A percentile compares a stretch with the other conserved stretches of the same genome.
Evolutionary conservation across 2,329 filamentous ascomycete genomes (phyloP).

Genomic region (Clonostachys rhizophaga): DNA sequence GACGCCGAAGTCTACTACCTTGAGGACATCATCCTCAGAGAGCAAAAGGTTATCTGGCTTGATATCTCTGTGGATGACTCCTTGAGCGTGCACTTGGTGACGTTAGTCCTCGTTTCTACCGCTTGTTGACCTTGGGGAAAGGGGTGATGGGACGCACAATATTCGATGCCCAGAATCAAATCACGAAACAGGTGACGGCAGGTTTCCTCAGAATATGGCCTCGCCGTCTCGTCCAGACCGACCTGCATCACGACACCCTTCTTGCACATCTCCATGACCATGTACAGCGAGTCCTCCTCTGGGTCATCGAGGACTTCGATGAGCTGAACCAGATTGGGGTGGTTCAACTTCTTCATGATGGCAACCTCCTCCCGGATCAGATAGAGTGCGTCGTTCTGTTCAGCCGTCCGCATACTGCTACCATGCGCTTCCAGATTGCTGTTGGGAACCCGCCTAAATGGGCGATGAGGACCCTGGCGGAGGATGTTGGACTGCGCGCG

Average conservation of each 20-base stretch:
- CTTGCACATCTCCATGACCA: constrained; percentile 99
- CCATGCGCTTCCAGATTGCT: constrained; percentile 8
- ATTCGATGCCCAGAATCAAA: constrained; percentile 91
- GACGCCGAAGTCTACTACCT: constrained; percentile 97
- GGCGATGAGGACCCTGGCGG: constrained; percentile 36
- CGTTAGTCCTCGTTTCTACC: constrained; percentile 3
- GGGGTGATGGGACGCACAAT: constrained; percentile 50
- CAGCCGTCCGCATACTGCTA: constrained; percentile 32
- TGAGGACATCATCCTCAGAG: constrained; percentile 87
- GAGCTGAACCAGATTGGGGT: constrained; percentile 87
- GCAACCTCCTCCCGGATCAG: constrained; percentile 95
- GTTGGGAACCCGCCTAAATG: constrained; percentile 15
- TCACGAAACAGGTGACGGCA: constrained; percentile 94
- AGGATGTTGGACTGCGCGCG: constrained; percentile 87
- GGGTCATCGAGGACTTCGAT: constrained; percentile 96
- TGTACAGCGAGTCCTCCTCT: constrained; percentile 92
- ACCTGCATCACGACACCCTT: constrained; percentile 98
- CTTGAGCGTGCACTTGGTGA: constrained; percentile 76
- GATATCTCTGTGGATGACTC: constrained; percentile 93
- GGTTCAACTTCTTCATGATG: constrained; percentile 98
- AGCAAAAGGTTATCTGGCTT: constrained; percentile 95
- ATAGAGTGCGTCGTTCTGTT: constrained; percentile 68
- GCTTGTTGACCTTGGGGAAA: not conserved
- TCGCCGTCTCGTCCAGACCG: constrained; percentile 74
- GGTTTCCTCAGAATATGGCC: constrained; percentile 76